phyloP scores from a whole-genome alignment of 257 asterid species.

The Solanum pennellii region DNA sequence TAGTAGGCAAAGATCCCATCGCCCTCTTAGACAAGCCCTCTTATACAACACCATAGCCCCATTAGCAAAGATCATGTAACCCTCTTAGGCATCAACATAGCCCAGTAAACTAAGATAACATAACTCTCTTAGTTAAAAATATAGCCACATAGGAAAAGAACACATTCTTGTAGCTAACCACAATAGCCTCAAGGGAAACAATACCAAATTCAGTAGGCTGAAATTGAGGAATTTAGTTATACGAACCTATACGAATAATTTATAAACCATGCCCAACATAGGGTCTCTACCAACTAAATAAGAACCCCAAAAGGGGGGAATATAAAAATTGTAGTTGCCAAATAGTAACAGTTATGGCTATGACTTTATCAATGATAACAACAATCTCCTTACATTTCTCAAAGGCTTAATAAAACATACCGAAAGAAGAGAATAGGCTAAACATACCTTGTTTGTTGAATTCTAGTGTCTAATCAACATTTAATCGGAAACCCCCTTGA shows the following conservation, averaged over 20 bases:
- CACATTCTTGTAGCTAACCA: not conserved
- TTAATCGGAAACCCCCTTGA: too few species aligned
- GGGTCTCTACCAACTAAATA: not conserved
- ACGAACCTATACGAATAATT: not conserved
- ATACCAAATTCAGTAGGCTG: too few species aligned
- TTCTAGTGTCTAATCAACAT: too few species aligned
- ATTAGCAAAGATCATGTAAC: not conserved
- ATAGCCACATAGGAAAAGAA: too few species aligned
- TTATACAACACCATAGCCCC: not conserved
- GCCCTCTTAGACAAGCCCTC: not conserved
- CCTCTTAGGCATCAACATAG: not conserved
- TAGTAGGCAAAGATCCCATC: too few species aligned
- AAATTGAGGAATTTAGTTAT: too few species aligned
- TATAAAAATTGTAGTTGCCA: not conserved
- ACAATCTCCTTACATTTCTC: not conserved
- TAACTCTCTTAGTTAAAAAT: not conserved
- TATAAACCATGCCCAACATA: not conserved
- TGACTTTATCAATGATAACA: not conserved
- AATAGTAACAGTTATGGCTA: not conserved
- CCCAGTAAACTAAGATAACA: not conserved
- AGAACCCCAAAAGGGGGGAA: not conserved
- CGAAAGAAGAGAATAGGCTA: too few species aligned
- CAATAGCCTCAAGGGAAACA: not conserved
- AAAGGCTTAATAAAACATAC: too few species aligned
- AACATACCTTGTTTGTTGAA: too few species aligned